Base-by-base conservation (phyloP, 768 basidiomycete species). In the Pleurotus pulmonarius region DNA sequence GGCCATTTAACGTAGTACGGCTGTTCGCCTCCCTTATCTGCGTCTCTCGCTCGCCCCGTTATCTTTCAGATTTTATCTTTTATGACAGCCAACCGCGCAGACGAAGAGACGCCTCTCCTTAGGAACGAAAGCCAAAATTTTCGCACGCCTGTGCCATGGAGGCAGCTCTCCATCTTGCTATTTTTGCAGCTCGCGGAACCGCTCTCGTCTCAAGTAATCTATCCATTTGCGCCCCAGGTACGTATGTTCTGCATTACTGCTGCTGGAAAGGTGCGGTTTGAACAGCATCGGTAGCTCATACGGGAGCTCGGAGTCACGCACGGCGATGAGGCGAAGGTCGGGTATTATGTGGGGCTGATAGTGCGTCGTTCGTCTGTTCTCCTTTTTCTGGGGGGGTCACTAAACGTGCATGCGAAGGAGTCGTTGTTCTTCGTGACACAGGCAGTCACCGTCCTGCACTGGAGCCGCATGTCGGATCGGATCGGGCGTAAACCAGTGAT, bases 181-280 rank as follows among this genome's bases (percentile, higher is more conserved):
- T 76, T 89, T 61, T 75, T 91, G 15, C 88, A 90, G 67, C 81
- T 90, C 40, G 76, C 87, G 43, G 90, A 92, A 65, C 89, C 90
- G 0, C 72, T 92, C 60, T 88, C 88, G 1, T 81, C 80, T 4
- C 80, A 89, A 58, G 85, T 91, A 55, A 89, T 91, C 58, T 82
- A 82, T 46, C 90, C 89, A 0, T 90, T 90, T 63, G 78, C 83
- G 24, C 87, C 86, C 3, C 82, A 90, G 75, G 87, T 85, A 56
- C 38, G 77, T 61, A n/a, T n/a, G n/a, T n/a, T n/a, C n/a, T 48
- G 7, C 41, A 15, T 8, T 29, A 29, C 29, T 29, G 29, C 26
- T 43, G 18, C 40, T 41, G 40, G 41, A n/a, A 5, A 6, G 4
- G 18, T 13, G 15, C n/a, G n/a, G n/a, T n/a, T 39, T 8, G 29